Evolutionary conservation across 108 stramenopile genomes (phyloP), one percentile per base, ranked within the genome.

Genomic region (Pseudonitzschia multistriata): DNA sequence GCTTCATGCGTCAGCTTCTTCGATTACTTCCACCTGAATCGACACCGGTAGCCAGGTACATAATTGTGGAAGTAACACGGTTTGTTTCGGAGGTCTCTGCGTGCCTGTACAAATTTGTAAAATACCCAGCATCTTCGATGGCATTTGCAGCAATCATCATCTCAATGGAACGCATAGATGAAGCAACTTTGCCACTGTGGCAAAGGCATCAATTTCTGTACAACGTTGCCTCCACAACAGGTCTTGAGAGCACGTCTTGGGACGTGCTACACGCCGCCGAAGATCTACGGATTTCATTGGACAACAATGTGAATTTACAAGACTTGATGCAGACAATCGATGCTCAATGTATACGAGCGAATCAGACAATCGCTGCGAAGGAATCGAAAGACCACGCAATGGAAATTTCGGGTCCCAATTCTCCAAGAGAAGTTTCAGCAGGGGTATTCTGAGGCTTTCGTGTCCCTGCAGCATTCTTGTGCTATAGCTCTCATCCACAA

Each of bases 1-100:
- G 86, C 39, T 91, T 84, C 68, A 59, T 85, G 60, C 67, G 80
- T 22, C 77, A 81, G 50, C 70, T 73, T 24, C 57, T 80, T 19
- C 67, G 78, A n/a, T 55, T 85, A 50, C 61, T 85, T 31, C 80
- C 80, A 10, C 42, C 70, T 3, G 70, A 64, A 39, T 63, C 80
- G 7, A 45, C 70, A 13, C 66, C 79, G 5, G 68, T 73, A 11
- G 66, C 80, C n/a, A 69, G 71, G 21, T 85, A 79, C 62, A 73
- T 81, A 52, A 74, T 85, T 67, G 77, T 77, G 30, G 80, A 85
- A 47, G 80, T 85, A 2, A 73, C 84, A 15, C 74, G 84, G 3
- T 85, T 85, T 52, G 74, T 85, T 33, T 72, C 80, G n/a, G 84
- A 85, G 36, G 75, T 85, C 17, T 79, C 80, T 3, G 71, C 70